phyloP scores from a whole-genome alignment of 108 stramenopile species.

The Phaeodactylum tricornutum region DNA sequence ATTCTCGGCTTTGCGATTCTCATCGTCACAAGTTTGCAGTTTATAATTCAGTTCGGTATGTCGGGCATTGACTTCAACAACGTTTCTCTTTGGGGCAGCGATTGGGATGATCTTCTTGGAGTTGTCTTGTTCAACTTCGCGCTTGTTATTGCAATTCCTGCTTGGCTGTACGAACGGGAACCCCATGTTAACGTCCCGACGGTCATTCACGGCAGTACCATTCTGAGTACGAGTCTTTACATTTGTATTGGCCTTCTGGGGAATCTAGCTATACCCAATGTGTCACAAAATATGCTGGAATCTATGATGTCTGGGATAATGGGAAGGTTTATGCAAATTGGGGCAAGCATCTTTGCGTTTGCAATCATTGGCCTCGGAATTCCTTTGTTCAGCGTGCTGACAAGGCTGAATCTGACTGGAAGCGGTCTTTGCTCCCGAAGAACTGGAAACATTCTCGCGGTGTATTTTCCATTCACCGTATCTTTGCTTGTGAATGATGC shows the following conservation, averaged over 20 bases:
- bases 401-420: slow-evolving; percentile 22
- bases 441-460: slow-evolving; percentile 18
- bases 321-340: slow-evolving; percentile 21
- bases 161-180: slow-evolving; percentile 53
- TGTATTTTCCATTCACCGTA: slow-evolving; percentile 29
- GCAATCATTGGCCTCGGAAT: slow-evolving; percentile 47
- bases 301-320: slow-evolving; percentile 22
- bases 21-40: slow-evolving; percentile 18
- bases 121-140: slow-evolving; percentile 49
- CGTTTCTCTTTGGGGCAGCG: slow-evolving; percentile 14
- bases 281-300: slow-evolving; percentile 28
- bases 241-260: slow-evolving; percentile 36
- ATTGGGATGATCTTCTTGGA: slow-evolving; percentile 27
- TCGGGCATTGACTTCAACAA: background rate
- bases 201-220: slow-evolving; percentile 21
- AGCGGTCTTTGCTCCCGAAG: slow-evolving; percentile 9
- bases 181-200: slow-evolving; percentile 11
- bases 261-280: slow-evolving; percentile 27
- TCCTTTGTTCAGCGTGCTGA: slow-evolving; percentile 35
- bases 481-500: slow-evolving; percentile 15
- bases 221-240: slow-evolving; percentile 26
- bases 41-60: slow-evolving; percentile 17
- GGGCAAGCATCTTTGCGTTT: slow-evolving; percentile 31
- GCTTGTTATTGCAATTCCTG: slow-evolving; percentile 33
- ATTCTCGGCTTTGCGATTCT: slow-evolving; percentile 30